phyloP scores from a whole-genome alignment of 441 rosid genomes.

The Lepidium campestre region DNA sequence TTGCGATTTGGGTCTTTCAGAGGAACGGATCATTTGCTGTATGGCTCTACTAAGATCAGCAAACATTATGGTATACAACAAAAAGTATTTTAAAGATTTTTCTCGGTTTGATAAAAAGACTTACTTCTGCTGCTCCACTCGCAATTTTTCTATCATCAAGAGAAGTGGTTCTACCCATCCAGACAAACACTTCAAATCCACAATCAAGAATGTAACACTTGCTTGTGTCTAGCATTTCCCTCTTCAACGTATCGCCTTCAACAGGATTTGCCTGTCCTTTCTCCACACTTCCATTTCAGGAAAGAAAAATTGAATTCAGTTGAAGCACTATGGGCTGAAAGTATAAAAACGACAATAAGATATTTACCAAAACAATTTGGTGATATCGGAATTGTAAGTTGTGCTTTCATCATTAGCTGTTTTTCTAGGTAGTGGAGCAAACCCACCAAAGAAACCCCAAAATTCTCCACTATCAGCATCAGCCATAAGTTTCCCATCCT shows the following conservation, averaged over 20 bases:
- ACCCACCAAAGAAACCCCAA: conserved; percentile 97
- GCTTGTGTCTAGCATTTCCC: conserved; percentile 59
- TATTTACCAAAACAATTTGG: conserved; percentile 57
- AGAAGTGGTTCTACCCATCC: conserved; percentile 82
- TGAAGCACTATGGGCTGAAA: conserved; percentile 8
- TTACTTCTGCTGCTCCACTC: conserved; percentile 71
- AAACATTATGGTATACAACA: conserved; percentile 5
- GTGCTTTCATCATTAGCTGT: conserved; percentile 38
- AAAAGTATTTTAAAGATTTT: not conserved
- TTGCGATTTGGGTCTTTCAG: conserved; percentile 63
- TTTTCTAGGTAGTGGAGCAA: conserved; percentile 81
- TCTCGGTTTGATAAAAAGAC: conserved; percentile 1
- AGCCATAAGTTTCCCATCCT: conserved; percentile 91
- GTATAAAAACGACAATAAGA: not conserved
- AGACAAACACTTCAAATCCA: conserved; percentile 66
- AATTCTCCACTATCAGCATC: conserved; percentile 91
- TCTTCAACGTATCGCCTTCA: conserved; percentile 45
- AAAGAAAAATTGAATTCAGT: conserved; percentile 23
- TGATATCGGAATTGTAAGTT: conserved; percentile 32
- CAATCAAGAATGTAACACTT: conserved; percentile 84
- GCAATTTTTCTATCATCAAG: conserved; percentile 71
- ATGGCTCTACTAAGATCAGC: conserved; percentile 19
- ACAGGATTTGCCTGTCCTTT: conserved; percentile 71
- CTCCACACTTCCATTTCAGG: conserved; percentile 48
- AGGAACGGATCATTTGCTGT: conserved; percentile 64